A percentile compares a stretch with the other conserved stretches of the same genome.
phyloP scores from a whole-genome alignment of 2,329 filamentous ascomycete species.

The Aureobasidium uvarum region DNA sequence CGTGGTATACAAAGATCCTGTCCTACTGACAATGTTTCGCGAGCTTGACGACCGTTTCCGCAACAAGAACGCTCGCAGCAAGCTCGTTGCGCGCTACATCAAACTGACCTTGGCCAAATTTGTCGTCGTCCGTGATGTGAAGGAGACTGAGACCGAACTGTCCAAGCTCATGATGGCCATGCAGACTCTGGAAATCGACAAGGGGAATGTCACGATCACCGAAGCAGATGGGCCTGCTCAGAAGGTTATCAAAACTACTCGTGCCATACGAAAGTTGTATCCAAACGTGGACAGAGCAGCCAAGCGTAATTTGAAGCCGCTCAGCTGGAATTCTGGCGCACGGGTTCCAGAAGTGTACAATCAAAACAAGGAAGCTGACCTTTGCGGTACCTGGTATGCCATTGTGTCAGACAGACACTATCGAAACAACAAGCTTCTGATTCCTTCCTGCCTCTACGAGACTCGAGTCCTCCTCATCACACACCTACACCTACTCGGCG shows the following conservation, averaged over 20 bases:
- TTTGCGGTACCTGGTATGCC: background rate
- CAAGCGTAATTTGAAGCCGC: background rate
- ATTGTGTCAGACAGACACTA: background rate
- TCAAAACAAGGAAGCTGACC: background rate
- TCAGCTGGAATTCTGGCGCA: background rate
- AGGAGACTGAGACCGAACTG: background rate
- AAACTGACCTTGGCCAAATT: background rate
- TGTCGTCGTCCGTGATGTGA: background rate
- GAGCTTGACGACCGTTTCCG: background rate
- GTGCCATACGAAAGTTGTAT: background rate
- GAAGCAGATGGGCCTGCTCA: background rate
- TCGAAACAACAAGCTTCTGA: background rate
- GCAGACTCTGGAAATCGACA: background rate
- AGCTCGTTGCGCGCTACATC: background rate
- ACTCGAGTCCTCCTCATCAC: background rate
- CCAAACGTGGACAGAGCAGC: background rate
- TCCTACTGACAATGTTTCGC: background rate
- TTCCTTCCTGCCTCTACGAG: background rate
- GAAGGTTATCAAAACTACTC: background rate
- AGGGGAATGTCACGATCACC: background rate
- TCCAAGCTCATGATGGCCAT: background rate
- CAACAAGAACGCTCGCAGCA: background rate
- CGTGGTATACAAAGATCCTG: background rate
- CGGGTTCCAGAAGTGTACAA: background rate
- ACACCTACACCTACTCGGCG: background rate